Evolutionary conservation across 192 early-diverging fungal genomes (phyloP).

Genomic region (Entomortierella lignicola): DNA sequence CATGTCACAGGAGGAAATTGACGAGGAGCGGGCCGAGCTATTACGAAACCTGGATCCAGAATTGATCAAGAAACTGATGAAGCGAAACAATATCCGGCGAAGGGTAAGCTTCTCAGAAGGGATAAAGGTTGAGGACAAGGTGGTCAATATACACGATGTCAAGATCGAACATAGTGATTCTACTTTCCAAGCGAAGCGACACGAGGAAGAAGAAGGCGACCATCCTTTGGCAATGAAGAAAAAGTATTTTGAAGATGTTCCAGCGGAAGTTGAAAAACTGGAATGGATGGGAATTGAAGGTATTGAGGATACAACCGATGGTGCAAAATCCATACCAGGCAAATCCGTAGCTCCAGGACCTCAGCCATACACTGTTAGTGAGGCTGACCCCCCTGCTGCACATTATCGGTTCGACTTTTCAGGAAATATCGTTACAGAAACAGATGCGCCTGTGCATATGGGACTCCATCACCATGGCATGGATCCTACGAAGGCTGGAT

Average conservation of each 20-base stretch:
- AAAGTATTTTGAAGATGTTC: slow-evolving; percentile 65
- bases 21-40: slow-evolving; percentile 76
- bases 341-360: slow-evolving; percentile 60
- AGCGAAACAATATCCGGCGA: slow-evolving; percentile 43
- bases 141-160: slow-evolving; percentile 39
- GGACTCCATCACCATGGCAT: slow-evolving; percentile 94
- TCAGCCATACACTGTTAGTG: slow-evolving; percentile 60
- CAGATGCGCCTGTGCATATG: slow-evolving; percentile 65
- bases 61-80: slow-evolving; percentile 71
- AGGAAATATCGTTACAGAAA: slow-evolving; percentile 71
- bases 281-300: slow-evolving; percentile 71
- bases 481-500: slow-evolving; percentile 86
- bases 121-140: slow-evolving; percentile 28
- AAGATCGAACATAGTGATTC: slow-evolving; percentile 14
- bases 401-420: slow-evolving; percentile 84
- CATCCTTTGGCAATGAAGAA: slow-evolving; percentile 60
- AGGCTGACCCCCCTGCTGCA: slow-evolving; percentile 59
- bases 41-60: slow-evolving; percentile 69
- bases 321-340: slow-evolving; percentile 35
- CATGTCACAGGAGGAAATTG: slow-evolving; percentile 82
- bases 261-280: slow-evolving; percentile 72
- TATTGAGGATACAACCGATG: slow-evolving; percentile 19
- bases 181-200: slow-evolving; percentile 26
- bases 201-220: slow-evolving; percentile 52
- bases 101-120: slow-evolving; percentile 47